Base-by-base conservation (phyloP, 2,329 filamentous ascomycete species). In the Geoglossum cookeanum region DNA sequence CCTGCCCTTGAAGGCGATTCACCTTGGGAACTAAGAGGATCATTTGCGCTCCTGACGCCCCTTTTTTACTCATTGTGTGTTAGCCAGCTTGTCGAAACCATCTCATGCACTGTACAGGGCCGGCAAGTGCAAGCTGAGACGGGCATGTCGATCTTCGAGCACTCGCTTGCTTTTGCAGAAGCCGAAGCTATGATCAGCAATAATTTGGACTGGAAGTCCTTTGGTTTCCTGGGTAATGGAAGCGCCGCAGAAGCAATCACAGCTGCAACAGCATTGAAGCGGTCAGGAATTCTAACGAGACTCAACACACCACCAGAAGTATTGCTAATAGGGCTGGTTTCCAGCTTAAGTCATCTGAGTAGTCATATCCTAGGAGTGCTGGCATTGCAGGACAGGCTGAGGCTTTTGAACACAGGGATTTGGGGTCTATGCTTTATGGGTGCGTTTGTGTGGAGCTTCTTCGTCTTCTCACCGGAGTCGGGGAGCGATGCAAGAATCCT, bases 111-210 rank as follows among this genome's bases (percentile, higher is more conserved):
- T 8, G 77, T 97, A 5, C 88, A 95, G 68, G 91, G 91, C 35
- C 81, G 85, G 1, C 78, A 81, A 1, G 79, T 87, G 0, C 80
- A 85, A 61, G 84, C 87, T 0, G 92, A 97, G 70, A 94, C 88
- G 1, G 90, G 89, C 17, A 95, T 97, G 87, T 95, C 90, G 0
- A 78, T 96, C 1, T 95, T 97, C 64, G 92, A 98, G 67, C 90
- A 96, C 66, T 96, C 90, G 0, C 75, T 98, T 7, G 91, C 91
- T 1, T 98, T 97, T 71, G 88, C 91, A 9, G 92, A 98, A 69
- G 91, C 91, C 7, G 92, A 98, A 68, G 84, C 87, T 33, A 85
- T 90, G 61, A 83, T 96, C 51, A 83, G 83, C 63, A 86, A 83
- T 62, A 85, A 89, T 55, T 78, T 95, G 13, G 84, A 84, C 11